Base-by-base conservation (phyloP, 2,329 filamentous ascomycete species). In the Thielaviopsis euricoi region DNA sequence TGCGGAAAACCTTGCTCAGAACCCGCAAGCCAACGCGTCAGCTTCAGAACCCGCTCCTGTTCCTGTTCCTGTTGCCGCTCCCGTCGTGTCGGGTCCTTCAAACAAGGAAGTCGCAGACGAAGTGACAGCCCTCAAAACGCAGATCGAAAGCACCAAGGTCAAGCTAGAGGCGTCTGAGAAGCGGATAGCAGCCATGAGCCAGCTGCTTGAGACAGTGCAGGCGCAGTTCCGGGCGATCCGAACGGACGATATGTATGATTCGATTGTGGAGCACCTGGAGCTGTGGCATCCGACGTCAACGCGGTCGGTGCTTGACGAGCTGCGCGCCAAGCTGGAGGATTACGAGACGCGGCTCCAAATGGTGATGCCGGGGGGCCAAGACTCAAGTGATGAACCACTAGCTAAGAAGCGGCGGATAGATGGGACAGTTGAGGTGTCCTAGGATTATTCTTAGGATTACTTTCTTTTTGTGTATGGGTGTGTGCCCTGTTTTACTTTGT, bases 261-360 rank as follows among this genome's bases (percentile, higher is more conserved):
- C 58, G 9, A 57, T 60, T n/a, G 51, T 60, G 5, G 58, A 60
- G 29, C 55, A 60, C 9, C 52, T 60, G 6, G 58, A 60, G 37
- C 43, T 56, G 22, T 59, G 58, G 54, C 58, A 59, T 49, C 58
- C 58, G 19, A 53, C 54, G n/a, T 59, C 58, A 4, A 59, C 53
- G 9, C 54, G 58, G 1, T 7, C n/a, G 15, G 33, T 21, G 9
- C 26, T 59, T 13, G 58, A 59, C 9, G 49, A 56, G 6, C n/a
- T 59, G 40, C 37, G 21, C 21, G 12, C 4, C n/a, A 56, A 50
- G 21, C 2, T 59, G 15, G 26, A 53, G 2, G 40, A 48, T 15
- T 19, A 48, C 7, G 43, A 6, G 23, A 48, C 12, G 53, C 53
- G 40, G 37, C 23, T 26, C 12, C 19, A 37, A 12, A 12, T 13